These are phyloP conservation scores for Inga laurina DNA, from an alignment of 306 rosid species.

Conservation along the genomic window DNA sequence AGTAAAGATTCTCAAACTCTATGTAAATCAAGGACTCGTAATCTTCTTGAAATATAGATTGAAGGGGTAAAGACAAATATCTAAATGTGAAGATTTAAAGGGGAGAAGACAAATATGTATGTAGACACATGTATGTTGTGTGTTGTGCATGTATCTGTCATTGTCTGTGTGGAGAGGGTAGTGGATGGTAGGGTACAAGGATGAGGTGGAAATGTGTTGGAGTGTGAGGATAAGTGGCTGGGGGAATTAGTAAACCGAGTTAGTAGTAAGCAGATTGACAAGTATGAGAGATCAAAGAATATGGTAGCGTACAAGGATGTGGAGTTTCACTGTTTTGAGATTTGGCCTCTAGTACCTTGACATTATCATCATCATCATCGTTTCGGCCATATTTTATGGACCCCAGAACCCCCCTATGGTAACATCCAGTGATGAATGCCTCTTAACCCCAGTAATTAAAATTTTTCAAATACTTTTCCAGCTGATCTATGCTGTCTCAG, in stretches of 20 bases:
- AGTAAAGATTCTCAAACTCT: neutral
- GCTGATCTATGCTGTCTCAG: neutral
- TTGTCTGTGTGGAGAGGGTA: neutral
- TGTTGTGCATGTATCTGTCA: neutral
- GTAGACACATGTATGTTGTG: neutral
- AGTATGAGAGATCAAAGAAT: neutral
- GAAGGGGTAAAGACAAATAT: neutral
- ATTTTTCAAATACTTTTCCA: neutral
- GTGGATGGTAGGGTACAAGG: neutral
- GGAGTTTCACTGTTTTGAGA: neutral
- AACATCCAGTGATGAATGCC: neutral
- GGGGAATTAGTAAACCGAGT: neutral
- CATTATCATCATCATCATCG: neutral
- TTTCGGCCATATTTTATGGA: neutral
- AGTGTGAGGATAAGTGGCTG: neutral
- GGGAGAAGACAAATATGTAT: neutral
- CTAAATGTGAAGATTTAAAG: neutral
- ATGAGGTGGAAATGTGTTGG: neutral
- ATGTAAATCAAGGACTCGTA: neutral
- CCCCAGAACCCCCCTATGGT: no score
- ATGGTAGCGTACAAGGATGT: neutral
- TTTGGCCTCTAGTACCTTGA: neutral
- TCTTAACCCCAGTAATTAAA: neutral
- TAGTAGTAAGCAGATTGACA: neutral
- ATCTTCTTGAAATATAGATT: neutral